Evolutionary conservation across 202 grass and related monocot species (phyloP), one percentile per base, ranked within the genome.

Genomic region (Miscanthus sacchariflorus): DNA sequence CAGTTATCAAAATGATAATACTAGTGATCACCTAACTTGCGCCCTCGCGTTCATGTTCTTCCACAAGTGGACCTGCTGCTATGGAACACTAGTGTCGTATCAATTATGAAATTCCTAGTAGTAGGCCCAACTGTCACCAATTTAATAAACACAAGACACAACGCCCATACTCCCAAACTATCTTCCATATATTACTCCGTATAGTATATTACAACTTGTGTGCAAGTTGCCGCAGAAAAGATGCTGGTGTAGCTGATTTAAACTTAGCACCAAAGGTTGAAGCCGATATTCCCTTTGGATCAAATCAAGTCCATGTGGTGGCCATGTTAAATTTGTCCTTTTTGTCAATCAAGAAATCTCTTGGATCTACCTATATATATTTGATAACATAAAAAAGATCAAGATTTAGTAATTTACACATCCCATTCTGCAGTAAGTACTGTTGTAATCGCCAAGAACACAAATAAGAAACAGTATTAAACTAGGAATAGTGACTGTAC

Each of bases 91-190:
- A 30, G 44, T 85, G 36, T 74, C 12, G 38, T 15, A 21, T 75
- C 59, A 81, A 85, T 81, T 68, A 85, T 81, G 15, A 74, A 65
- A 73, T 7, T 46, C 28, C 38, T 46, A 44, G 84, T 64, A 44
- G 84, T 82, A 78, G 73, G 74, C 68, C 56, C 80, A 90, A 77
- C 64, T 30, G 66, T 40, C 73, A 68, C 66, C 56, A 82, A 71
- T 69, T 83, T 82, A 56, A 78, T n/a, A 77, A 81, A 48, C 45
- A 15, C 48, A 56, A 50, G 83, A 65, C 77, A 52, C 63, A 81
- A 24, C 68, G 48, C 21, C 75, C 76, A 75, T 76, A 61, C 77
- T 76, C 63, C 50, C 30, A 52, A 78, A n/a, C 3, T 74, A 35
- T 4, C 36, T 36, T 36, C 66, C 81, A 56, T 72, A 67, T 54